These are phyloP conservation scores for Epichloe sylvatica DNA, from an alignment of 2,329 filamentous ascomycete species.

Conservation along the genomic window DNA sequence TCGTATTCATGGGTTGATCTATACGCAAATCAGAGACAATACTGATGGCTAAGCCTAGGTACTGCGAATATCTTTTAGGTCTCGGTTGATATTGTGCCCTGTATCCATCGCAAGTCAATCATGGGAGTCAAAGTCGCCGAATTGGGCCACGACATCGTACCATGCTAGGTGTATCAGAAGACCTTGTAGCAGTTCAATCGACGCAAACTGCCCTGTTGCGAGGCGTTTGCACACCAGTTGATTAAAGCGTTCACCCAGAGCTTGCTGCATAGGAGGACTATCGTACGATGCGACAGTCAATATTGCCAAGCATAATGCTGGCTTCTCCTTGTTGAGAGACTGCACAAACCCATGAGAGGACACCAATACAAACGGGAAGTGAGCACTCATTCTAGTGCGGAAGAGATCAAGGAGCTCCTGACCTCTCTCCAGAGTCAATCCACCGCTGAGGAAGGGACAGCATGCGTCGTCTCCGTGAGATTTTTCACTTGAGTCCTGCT, in stretches of 20 bases:
- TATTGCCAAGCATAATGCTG: slow-evolving; percentile 16
- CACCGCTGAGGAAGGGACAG: slow-evolving; percentile 12
- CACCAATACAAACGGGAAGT: slow-evolving; percentile 19
- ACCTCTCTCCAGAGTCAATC: slow-evolving; percentile 12
- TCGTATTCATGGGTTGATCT: slow-evolving; percentile 14
- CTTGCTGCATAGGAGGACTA: slow-evolving; percentile 12
- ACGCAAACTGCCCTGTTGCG: slow-evolving; percentile 13
- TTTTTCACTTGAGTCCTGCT: neutral
- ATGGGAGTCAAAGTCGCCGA: no score
- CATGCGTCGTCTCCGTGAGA: slow-evolving; percentile 9
- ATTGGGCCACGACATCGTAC: slow-evolving; percentile 8
- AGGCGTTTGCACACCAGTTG: slow-evolving; percentile 13
- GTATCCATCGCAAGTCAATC: neutral
- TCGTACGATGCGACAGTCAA: slow-evolving; percentile 13
- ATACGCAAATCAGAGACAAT: slow-evolving; percentile 19
- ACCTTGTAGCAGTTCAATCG: slow-evolving; percentile 18
- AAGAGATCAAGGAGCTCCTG: slow-evolving; percentile 15
- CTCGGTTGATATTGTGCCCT: slow-evolving; percentile 21
- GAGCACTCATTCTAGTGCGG: slow-evolving; percentile 12
- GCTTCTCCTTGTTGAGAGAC: slow-evolving; percentile 8
- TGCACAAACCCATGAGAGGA: neutral
- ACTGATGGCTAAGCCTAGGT: slow-evolving; percentile 17
- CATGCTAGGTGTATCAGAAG: slow-evolving; percentile 19
- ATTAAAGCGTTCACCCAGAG: slow-evolving; percentile 15
- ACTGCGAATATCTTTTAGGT: slow-evolving; percentile 16